Evolutionary conservation across 176 grass and related monocot genomes (phyloP).

Genomic region (Dendrocalamus sinicus): DNA sequence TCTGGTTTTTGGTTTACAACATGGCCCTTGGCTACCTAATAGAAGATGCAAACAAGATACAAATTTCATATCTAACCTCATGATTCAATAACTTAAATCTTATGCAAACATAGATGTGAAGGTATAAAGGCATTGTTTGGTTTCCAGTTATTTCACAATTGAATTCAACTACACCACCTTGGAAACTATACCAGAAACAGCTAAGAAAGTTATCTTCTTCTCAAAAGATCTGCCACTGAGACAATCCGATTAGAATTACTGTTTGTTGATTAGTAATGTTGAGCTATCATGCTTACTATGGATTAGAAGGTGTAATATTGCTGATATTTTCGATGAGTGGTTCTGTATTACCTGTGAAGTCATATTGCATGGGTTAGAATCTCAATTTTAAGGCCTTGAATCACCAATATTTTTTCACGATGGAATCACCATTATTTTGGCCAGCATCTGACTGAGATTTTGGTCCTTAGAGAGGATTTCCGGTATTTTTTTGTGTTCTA

Average conservation of each 20-base stretch:
- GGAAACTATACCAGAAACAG: background rate
- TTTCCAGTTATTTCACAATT: slow-evolving; percentile 1
- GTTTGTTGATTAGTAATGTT: background rate
- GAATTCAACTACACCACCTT: background rate
- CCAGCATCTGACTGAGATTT: background rate
- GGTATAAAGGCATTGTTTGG: background rate
- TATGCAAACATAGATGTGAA: slow-evolving; percentile 8
- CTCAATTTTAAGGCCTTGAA: background rate
- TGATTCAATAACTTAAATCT: background rate
- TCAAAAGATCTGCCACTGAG: background rate
- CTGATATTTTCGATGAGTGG: background rate
- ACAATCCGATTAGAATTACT: background rate
- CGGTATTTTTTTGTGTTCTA: background rate
- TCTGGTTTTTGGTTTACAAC: background rate
- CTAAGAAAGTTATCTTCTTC: background rate
- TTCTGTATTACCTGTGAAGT: background rate
- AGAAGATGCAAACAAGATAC: background rate
- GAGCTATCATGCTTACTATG: background rate
- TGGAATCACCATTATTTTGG: background rate
- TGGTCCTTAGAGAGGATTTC: background rate
- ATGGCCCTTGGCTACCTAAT: too few relatives aligned
- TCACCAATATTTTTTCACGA: background rate
- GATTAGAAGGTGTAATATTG: background rate
- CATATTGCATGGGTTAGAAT: background rate
- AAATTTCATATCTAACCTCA: background rate